Evolutionary conservation across 768 basidiomycete genomes (phyloP).

Genomic region (Calocera cornea): DNA sequence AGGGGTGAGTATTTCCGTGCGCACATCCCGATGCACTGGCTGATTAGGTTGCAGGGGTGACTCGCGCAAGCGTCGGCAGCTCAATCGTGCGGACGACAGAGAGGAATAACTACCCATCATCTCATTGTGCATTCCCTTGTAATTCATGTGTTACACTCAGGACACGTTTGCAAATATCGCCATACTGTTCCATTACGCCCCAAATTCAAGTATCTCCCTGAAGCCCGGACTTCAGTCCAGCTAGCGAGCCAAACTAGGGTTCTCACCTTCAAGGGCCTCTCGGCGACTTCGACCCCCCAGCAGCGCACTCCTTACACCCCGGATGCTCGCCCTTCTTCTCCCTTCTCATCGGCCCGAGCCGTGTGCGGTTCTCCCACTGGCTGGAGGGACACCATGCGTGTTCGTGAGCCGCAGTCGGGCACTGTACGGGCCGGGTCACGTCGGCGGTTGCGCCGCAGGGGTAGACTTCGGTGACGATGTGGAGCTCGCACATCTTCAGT

Average conservation of each 20-base stretch:
- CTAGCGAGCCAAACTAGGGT: neutral
- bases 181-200: neutral
- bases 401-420: neutral
- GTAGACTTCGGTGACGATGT: neutral
- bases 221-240: neutral
- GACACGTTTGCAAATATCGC: neutral
- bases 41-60: conserved; percentile 30
- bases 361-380: neutral
- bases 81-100: conserved; percentile 38
- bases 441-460: neutral
- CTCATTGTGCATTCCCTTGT: neutral
- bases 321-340: neutral
- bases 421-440: neutral
- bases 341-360: neutral
- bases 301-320: neutral
- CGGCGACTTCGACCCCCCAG: neutral
- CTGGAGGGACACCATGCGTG: neutral
- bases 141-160: neutral
- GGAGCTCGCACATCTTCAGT: neutral
- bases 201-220: neutral
- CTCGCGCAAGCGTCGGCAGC: conserved; percentile 54
- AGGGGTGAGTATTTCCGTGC: conserved; percentile 35
- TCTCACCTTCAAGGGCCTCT: neutral
- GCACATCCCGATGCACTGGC: neutral
- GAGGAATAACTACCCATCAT: neutral